phyloP scores from a whole-genome alignment of 73 alveolate genomes.

The Tetrahymena malaccensis region DNA sequence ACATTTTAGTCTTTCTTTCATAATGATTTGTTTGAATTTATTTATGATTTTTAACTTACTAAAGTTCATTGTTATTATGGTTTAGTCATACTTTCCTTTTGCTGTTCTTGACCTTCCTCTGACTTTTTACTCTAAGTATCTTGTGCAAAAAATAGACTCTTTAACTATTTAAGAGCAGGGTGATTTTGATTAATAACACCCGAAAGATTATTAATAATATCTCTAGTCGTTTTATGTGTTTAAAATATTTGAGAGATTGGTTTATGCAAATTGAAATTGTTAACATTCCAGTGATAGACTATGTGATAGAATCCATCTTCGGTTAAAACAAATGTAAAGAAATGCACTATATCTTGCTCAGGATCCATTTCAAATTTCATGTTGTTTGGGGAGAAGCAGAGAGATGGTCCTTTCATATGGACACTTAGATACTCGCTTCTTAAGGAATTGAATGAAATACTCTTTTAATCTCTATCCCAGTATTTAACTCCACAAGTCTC shows the following conservation, averaged over 20 bases:
- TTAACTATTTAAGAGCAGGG: not conserved
- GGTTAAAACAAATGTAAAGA: constrained; percentile 25
- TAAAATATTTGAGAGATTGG: constrained; percentile 21
- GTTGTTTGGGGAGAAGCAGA: constrained; percentile 52
- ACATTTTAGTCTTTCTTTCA: no score
- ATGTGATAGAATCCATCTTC: constrained; percentile 49
- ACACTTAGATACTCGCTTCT: constrained; percentile 50
- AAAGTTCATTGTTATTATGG: not conserved
- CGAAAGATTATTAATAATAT: constrained; percentile 23
- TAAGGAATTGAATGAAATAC: constrained; percentile 39
- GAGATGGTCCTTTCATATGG: constrained; percentile 44
- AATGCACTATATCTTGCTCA: constrained; percentile 34
- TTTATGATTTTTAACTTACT: no score
- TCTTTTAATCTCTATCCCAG: constrained; percentile 41
- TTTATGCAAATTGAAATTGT: constrained; percentile 34
- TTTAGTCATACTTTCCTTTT: not conserved
- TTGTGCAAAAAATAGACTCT: not conserved
- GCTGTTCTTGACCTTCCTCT: not conserved
- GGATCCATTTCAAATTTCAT: constrained; percentile 42
- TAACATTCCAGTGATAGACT: constrained; percentile 38
- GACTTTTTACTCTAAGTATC: not conserved
- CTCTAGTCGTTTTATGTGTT: constrained; percentile 30
- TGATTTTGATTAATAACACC: constrained; percentile 22
- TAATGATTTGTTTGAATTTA: no score
- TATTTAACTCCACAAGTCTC: not conserved